A percentile compares a stretch with the other conserved stretches of the same genome.
phyloP scores from a whole-genome alignment of 805 yeast species.

The Suhomyces xylopsoci region DNA sequence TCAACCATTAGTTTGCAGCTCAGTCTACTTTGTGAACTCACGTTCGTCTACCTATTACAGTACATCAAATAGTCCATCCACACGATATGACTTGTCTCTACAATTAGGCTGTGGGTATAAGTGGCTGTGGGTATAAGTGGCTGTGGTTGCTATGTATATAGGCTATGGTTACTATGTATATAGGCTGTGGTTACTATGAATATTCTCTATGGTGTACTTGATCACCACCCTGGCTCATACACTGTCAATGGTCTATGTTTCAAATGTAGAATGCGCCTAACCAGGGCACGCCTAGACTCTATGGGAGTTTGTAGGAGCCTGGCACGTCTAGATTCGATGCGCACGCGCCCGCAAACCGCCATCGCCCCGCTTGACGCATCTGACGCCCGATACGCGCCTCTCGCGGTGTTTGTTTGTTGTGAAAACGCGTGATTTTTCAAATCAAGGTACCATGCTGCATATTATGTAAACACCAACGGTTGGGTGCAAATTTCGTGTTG shows the following conservation, averaged over 20 bases:
- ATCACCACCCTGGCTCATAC: too few relatives aligned
- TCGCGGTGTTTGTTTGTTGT: constrained; percentile 2
- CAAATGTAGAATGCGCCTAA: background rate
- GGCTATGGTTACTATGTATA: too few relatives aligned
- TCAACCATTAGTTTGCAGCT: too few relatives aligned
- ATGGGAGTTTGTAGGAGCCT: background rate
- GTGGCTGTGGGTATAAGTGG: too few relatives aligned
- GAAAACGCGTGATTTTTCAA: background rate
- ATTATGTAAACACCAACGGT: constrained; percentile 2
- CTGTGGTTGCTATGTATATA: too few relatives aligned
- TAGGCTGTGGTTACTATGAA: too few relatives aligned
- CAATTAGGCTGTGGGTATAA: too few relatives aligned
- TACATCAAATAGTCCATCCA: too few relatives aligned
- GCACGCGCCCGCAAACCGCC: background rate
- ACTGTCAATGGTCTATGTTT: background rate
- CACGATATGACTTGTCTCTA: too few relatives aligned
- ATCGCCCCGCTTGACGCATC: background rate
- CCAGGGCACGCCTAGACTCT: background rate
- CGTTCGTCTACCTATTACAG: too few relatives aligned
- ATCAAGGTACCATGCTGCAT: background rate
- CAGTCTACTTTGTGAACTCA: too few relatives aligned
- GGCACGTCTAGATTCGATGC: background rate
- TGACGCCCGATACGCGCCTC: background rate
- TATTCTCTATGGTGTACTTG: too few relatives aligned
- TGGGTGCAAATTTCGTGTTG: constrained; percentile 4